phyloP scores from a whole-genome alignment of 164 flowering plant genomes.

The Malania oleifera region DNA sequence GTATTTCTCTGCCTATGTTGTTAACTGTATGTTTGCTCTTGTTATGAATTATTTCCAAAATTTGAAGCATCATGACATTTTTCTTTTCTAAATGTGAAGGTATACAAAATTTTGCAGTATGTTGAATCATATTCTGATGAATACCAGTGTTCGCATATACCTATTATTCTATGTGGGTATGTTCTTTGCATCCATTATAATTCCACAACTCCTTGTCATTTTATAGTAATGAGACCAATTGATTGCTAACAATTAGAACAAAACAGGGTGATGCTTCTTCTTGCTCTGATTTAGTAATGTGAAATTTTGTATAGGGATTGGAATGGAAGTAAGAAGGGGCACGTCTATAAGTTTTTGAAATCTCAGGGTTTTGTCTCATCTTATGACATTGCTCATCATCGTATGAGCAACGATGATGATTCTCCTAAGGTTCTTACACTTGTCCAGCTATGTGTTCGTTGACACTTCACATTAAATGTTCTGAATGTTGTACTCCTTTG shows the following conservation, averaged over 20 bases:
- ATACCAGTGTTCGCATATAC: conserved; percentile 17
- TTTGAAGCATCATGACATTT: neutral
- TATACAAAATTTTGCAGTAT: conserved; percentile 24
- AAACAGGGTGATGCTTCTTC: neutral
- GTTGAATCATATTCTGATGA: conserved; percentile 19
- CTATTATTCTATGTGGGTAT: conserved; percentile 28
- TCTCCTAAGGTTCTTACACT: conserved; percentile 18
- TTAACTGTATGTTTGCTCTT: neutral
- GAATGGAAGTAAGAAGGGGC: conserved; percentile 31
- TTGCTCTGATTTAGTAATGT: neutral
- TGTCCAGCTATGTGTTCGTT: neutral
- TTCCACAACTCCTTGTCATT: too few species aligned
- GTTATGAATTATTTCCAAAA: neutral
- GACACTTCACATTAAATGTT: neutral
- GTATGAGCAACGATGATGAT: conserved; percentile 15
- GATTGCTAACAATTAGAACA: too few species aligned
- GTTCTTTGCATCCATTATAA: conserved; percentile 5
- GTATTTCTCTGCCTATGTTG: neutral
- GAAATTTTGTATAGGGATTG: conserved; percentile 17
- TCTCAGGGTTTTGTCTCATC: conserved; percentile 33
- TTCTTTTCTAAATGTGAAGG: conserved; percentile 2
- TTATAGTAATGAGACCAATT: too few species aligned
- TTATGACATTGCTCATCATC: conserved; percentile 23
- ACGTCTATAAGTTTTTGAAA: conserved; percentile 23
- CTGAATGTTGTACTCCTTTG: neutral